Evolutionary conservation across 768 basidiomycete genomes (phyloP), one percentile per base, ranked within the genome.

Genomic region (Cystofilobasidium bisporidii): DNA sequence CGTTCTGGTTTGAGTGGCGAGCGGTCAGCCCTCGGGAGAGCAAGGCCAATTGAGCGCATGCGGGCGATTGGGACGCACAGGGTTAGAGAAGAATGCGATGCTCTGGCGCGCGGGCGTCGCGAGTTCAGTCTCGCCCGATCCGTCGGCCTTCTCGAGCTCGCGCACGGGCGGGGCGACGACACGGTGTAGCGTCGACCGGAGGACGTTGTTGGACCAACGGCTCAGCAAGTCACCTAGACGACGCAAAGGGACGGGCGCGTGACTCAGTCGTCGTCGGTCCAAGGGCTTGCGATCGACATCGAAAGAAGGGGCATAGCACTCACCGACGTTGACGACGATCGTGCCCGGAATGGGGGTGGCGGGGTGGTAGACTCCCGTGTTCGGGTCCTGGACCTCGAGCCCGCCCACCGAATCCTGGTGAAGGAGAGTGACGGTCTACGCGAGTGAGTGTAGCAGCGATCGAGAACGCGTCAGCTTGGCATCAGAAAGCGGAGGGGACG

Each of bases 21-120:
- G 38, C 24, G 24, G 47, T 50, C 26, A 47, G 56, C 9, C 33
- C 8, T 22, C 18, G 45, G 11, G 41, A 14, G 40, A 56, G 26
- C n/a, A 20, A 57, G 28, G 28, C 14, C n/a, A 20, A 22, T 22
- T 61, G 3, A 26, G n/a, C 36, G 1, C 22, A n/a, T n/a, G n/a
- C n/a, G 28, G 32, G 22, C 6, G 30, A 22, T 22, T n/a, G 32
- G 33, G 18, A 63, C 62, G 48, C 62, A 64, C 63, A 4, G 89
- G 88, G 72, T 87, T 90, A 79, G 87, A 89, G 78, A 91, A 91
- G 80, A 88, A 91, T 11, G 87, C 89, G 61, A 91, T 86, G 12
- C 87, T 88, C 73, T 89, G 87, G 32, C 89, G 82, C 12, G 79
- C 76, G 0, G 87, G 85, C 8, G 58, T 58, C 15, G 47, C 57